These are phyloP conservation scores for Exobasidium rhododendri DNA, from an alignment of 1,284 basidiomycete genomes.

Conservation along the genomic window DNA sequence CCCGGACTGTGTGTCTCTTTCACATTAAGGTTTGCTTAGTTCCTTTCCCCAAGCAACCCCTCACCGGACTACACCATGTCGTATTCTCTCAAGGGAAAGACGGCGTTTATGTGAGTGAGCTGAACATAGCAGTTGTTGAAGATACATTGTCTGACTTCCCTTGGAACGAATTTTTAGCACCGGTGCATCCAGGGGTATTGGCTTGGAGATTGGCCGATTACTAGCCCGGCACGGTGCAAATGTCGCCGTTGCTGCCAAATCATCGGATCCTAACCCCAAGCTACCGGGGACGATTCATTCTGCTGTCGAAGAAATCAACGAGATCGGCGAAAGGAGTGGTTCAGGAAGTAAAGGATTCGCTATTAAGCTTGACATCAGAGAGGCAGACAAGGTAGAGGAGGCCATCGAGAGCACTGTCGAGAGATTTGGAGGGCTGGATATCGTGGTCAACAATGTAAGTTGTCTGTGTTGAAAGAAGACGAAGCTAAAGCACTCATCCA, in stretches of 20 bases:
- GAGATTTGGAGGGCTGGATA: constrained; percentile 48
- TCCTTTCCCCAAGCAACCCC: no score
- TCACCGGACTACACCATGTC: not conserved
- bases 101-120: constrained; percentile 21
- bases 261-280: constrained; percentile 22
- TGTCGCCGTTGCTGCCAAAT: constrained; percentile 45
- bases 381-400: constrained; percentile 35
- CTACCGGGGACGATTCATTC: constrained; percentile 54
- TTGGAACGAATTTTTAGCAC: constrained; percentile 24
- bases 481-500: not conserved
- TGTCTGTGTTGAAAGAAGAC: not conserved
- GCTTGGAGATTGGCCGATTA: constrained; percentile 38
- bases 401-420: constrained; percentile 32
- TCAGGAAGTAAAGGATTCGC: constrained; percentile 32
- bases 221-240: constrained; percentile 40
- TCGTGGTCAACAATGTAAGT: constrained; percentile 52
- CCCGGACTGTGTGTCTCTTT: no score
- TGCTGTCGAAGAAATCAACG: constrained; percentile 46
- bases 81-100: constrained; percentile 17
- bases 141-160: not conserved
- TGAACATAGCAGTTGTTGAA: not conserved
- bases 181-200: constrained; percentile 43
- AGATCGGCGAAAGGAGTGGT: constrained; percentile 22
- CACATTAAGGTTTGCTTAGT: no score
- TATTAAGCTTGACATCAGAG: constrained; percentile 51